These are phyloP conservation scores for Arthrobotrys sinensis DNA, from an alignment of 2,329 filamentous ascomycete genomes.

Conservation along the genomic window DNA sequence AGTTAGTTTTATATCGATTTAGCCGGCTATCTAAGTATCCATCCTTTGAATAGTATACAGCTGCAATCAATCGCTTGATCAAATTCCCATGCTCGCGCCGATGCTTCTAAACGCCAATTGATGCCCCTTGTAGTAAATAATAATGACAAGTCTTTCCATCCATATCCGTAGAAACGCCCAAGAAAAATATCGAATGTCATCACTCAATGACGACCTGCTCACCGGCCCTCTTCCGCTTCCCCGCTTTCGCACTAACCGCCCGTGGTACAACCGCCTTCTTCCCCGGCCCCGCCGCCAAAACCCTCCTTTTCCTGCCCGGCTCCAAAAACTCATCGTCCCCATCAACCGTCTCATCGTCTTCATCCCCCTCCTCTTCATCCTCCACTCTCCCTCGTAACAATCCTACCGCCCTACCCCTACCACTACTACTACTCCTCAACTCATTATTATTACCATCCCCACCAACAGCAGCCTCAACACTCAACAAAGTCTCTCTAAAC, in stretches of 20 bases:
- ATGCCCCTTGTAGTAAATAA: background rate
- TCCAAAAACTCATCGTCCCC: constrained; percentile 32
- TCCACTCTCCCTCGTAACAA: constrained; percentile 19
- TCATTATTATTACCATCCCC: constrained; percentile 58
- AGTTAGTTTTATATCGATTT: constrained; percentile 1
- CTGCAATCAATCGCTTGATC: background rate
- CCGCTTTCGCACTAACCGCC: constrained; percentile 6
- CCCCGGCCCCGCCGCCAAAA: background rate
- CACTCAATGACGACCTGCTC: constrained; percentile 39
- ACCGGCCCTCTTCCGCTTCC: constrained; percentile 43
- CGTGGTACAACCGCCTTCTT: constrained; percentile 1
- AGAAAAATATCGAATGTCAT: background rate
- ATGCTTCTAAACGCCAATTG: background rate
- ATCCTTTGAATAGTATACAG: constrained; percentile 14
- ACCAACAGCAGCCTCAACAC: constrained; percentile 68
- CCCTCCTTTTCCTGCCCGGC: constrained; percentile 40
- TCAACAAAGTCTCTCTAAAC: constrained; percentile 70
- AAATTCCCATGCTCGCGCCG: background rate
- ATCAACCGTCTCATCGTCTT: constrained; percentile 50
- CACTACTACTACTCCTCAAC: background rate
- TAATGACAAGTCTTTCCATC: background rate
- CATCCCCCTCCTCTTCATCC: constrained; percentile 18
- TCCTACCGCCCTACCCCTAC: background rate
- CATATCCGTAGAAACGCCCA: constrained; percentile 13
- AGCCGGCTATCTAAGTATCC: constrained; percentile 3